Conservation (phyloP, 768 basidiomycete species). For the Arthromyces matolae region DNA sequence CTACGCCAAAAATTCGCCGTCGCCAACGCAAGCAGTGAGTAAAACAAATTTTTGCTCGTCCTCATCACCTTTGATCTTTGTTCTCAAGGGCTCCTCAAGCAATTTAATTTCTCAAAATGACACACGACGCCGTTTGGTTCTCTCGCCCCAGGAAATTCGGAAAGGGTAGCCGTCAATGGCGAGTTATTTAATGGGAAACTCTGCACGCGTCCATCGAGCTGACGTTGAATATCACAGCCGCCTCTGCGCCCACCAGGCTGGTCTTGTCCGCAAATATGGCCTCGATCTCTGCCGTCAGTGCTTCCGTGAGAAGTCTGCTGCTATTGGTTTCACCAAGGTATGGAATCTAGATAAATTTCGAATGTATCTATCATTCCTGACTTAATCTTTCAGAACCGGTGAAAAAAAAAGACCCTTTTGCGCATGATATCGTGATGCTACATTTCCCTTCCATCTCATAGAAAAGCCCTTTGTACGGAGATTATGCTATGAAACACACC, state of each 20-base stretch:
- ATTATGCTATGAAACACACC: conserved; percentile 14
- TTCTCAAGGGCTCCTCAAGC: conserved; percentile 17
- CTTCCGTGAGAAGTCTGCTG: conserved; percentile 93
- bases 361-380: not conserved
- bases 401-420: conserved; percentile 21
- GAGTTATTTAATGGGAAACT: too few species aligned
- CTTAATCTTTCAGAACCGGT: conserved; percentile 39
- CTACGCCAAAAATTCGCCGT: conserved; percentile 12
- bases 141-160: conserved; percentile 93
- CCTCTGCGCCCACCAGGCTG: conserved; percentile 94
- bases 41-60: conserved; percentile 2
- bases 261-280: conserved; percentile 96
- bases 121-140: conserved; percentile 98
- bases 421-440: not conserved
- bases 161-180: conserved; percentile 96
- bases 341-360: conserved; percentile 16
- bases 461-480: conserved; percentile 14
- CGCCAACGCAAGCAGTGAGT: conserved; percentile 26
- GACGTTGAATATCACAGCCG: conserved; percentile 52
- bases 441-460: not conserved
- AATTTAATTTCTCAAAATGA: conserved; percentile 56
- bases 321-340: conserved; percentile 97
- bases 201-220: not conserved
- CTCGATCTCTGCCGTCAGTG: conserved; percentile 97
- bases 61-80: conserved; percentile 1